These are phyloP conservation scores for Corrigiola litoralis DNA, from an alignment of 179 eudicot species.

Conservation along the genomic window DNA sequence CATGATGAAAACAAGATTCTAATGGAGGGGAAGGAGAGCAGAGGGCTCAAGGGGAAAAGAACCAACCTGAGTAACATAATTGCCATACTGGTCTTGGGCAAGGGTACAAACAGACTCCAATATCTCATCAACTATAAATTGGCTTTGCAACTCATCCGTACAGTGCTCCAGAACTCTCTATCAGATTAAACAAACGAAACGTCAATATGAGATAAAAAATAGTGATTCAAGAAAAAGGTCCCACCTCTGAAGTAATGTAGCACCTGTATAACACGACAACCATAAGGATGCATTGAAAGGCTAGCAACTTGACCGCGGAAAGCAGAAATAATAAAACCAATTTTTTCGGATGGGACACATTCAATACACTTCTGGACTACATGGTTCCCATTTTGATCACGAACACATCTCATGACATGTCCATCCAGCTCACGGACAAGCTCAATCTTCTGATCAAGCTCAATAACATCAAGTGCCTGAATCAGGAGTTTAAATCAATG, in stretches of 20 bases:
- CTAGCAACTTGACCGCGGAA: conserved; percentile 69
- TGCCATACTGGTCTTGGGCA: conserved; percentile 96
- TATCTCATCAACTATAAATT: conserved; percentile 79
- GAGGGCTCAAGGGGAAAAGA: background rate
- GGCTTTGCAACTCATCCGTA: conserved; percentile 57
- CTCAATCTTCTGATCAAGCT: conserved; percentile 69
- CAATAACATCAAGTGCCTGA: conserved; percentile 92
- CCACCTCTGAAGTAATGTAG: background rate
- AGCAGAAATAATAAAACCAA: conserved; percentile 69
- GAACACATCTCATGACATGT: conserved; percentile 77
- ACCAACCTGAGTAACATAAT: conserved; percentile 88
- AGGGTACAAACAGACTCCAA: conserved; percentile 70
- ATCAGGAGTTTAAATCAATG: conserved; percentile 4
- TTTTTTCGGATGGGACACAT: conserved; percentile 57
- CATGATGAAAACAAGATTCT: background rate
- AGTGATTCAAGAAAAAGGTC: background rate
- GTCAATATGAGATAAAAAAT: conserved; percentile 8
- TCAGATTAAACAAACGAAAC: conserved; percentile 5
- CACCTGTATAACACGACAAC: conserved; percentile 97
- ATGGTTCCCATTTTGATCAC: conserved; percentile 95
- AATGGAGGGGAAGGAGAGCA: background rate
- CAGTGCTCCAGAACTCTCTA: conserved; percentile 94
- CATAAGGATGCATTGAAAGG: conserved; percentile 93
- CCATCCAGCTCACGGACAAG: conserved; percentile 88
- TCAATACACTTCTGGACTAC: conserved; percentile 92